Evolutionary conservation across 176 grass and related monocot genomes (phyloP), one percentile per base, ranked within the genome.

Genomic region (Puya raimondii): DNA sequence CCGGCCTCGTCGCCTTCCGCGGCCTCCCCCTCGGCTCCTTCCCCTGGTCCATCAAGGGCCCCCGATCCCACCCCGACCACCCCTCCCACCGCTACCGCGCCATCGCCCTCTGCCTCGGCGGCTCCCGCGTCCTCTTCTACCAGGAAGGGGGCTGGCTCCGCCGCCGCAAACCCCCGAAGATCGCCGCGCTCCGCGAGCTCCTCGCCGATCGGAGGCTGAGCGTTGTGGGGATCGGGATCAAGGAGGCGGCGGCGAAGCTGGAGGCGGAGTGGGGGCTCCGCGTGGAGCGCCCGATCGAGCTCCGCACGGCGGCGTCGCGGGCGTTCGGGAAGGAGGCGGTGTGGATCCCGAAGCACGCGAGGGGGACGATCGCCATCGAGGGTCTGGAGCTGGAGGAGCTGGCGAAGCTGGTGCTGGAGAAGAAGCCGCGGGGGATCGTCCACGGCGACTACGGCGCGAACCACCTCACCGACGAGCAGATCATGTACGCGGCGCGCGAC

Each of bases 101-200:
- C 76, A 0, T 79, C 76, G 68, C 68, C n/a, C 77, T 79, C 58
- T 79, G 77, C 68, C 12, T 79, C 68, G 77, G 77, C 16, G 76
- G 68, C 6, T 65, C 76, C 22, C 68, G 53, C 57, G 68, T 79
- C 59, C 69, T 71, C 68, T 2, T 15, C 23, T 68, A 42, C 56
- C 4, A 48, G 25, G 25, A 26, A 26, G 25, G 25, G 25, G 2
- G 25, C 25, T 26, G 25, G 25, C 25, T 2, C 25, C 25, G 25
- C 25, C 25, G 25, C 1, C 3, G 2, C 51, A 53, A 53, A 12
- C 0, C 51, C 51, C 51, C 51, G 51, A 53, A 53, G 51, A 53
- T 53, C 51, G 12, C 51, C 51, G 51, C 51, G 51, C 51, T 53
- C 51, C 14, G 51, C 51, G 51, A 53, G 12, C 14, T 53, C 52